Evolutionary conservation across 2,329 filamentous ascomycete species (phyloP).

Genomic region (Fonsecaea monophora): DNA sequence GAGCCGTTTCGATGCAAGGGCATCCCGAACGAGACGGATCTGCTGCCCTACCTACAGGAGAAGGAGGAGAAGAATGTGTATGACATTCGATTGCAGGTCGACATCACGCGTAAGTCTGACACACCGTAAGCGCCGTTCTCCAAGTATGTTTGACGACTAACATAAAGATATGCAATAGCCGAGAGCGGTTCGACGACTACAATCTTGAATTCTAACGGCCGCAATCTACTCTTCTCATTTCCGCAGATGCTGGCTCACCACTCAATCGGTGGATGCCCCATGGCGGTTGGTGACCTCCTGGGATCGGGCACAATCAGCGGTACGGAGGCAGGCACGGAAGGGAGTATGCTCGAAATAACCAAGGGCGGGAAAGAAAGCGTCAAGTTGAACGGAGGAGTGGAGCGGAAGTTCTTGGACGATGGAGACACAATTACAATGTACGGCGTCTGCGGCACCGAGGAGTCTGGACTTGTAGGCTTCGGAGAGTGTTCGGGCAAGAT

Average conservation of each 20-base stretch:
- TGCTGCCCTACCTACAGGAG: slow-evolving; percentile 71
- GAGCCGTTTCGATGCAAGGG: slow-evolving; percentile 68
- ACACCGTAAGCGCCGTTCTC: neutral
- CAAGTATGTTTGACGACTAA: slow-evolving; percentile 6
- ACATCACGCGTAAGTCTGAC: slow-evolving; percentile 61
- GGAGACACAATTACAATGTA: slow-evolving; percentile 73
- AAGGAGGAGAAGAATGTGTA: slow-evolving; percentile 65
- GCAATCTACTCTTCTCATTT: slow-evolving; percentile 79
- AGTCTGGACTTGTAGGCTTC: slow-evolving; percentile 75
- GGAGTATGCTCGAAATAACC: slow-evolving; percentile 75
- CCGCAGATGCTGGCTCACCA: slow-evolving; percentile 84
- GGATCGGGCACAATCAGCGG: slow-evolving; percentile 82
- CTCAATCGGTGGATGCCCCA: slow-evolving; percentile 74
- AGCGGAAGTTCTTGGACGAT: slow-evolving; percentile 75
- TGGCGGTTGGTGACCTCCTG: slow-evolving; percentile 75
- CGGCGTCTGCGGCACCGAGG: slow-evolving; percentile 68
- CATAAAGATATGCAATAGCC: slow-evolving; percentile 35
- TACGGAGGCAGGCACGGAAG: slow-evolving; percentile 62
- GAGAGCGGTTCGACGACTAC: slow-evolving; percentile 60
- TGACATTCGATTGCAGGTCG: slow-evolving; percentile 73
- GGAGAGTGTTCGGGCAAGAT: slow-evolving; percentile 74
- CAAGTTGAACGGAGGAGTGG: slow-evolving; percentile 67
- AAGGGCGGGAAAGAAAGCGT: slow-evolving; percentile 71
- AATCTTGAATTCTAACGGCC: slow-evolving; percentile 66
- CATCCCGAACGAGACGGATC: slow-evolving; percentile 60